A percentile compares a stretch with the other conserved stretches of the same genome.
Evolutionary conservation across 257 asterid species (phyloP).

Genomic region (Solanum pimpinellifolium): DNA sequence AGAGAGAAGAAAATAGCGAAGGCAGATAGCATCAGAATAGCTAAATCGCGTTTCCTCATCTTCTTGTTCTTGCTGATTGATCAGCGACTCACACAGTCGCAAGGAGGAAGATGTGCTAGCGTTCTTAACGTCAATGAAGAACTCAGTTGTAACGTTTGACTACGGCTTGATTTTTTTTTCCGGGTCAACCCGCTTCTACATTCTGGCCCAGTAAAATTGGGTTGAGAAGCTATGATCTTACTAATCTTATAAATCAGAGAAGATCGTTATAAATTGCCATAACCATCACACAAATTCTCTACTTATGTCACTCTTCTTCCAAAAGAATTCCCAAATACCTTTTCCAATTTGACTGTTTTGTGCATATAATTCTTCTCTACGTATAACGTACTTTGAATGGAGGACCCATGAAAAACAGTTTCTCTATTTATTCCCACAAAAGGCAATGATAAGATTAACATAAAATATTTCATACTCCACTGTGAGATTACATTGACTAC

Average conservation of each 20-base stretch:
- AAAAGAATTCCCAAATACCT: background rate
- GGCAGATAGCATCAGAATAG: slow-evolving; percentile 89
- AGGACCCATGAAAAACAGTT: background rate
- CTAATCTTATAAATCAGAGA: background rate
- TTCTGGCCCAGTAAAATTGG: background rate
- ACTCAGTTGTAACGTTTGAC: background rate
- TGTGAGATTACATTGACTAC: background rate
- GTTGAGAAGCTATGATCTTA: background rate
- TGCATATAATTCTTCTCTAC: background rate
- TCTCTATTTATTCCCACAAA: background rate
- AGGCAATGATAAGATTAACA: background rate
- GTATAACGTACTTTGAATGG: background rate
- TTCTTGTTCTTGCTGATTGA: background rate
- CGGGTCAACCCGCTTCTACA: background rate
- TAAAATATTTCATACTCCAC: background rate
- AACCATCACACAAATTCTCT: background rate
- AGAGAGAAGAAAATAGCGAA: slow-evolving; percentile 97
- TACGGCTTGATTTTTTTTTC: background rate
- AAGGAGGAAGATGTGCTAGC: background rate
- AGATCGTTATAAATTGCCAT: background rate
- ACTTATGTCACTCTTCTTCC: background rate
- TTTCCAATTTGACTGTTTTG: background rate
- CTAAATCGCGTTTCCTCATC: slow-evolving; percentile 97
- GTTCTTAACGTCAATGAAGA: background rate
- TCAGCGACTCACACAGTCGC: background rate